Base-by-base conservation (phyloP, 1,139 yeast genomes). In the Taiozyma sp. region DNA sequence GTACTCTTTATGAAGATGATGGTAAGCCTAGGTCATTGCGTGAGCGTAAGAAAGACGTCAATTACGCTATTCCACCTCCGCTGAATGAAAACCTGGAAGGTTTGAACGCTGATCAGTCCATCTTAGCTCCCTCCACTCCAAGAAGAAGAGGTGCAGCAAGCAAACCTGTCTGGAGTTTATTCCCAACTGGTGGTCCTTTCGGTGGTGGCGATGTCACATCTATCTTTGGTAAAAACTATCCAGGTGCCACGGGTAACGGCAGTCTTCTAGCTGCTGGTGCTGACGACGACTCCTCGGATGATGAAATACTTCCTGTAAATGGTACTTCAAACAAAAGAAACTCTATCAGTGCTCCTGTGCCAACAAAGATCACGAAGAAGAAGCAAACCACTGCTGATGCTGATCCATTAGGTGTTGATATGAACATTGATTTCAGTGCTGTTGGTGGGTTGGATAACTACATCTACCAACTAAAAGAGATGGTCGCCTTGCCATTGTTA, bases 131-230 rank as follows among this genome's bases (percentile, higher is more conserved):
- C 40, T 49, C 57, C 44, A 56, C 63, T 23, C 60, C 59, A 42
- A 54, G 76, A 65, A 62, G 76, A 62, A 58, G 72, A 61, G 62
- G 64, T 30, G 60, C 58, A 16, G 52, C 59, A 5, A 57, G 64
- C 24, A 70, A 69, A 4, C 75, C 76, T 8, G 67, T 87, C 48
- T 78, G 87, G 62, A 77, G 93, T 44, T 70, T 90, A 45, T 89
- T 86, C 62, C 96, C 97, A n/a, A 90, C 96, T 0, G 89, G 91
- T n/a, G 97, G 98, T 1, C 96, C 98, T 2, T 93, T 93, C 73
- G 97, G 97, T 29, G 98, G 98, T 32, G 84, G 91, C 57, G 96
- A 90, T 64, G 89, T 86, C 1, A 76, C 83, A 3, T 83, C 96
- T 0, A 74, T 88, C 41, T 86, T 87, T 65, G 92, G 92, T 1